Evolutionary conservation across 768 basidiomycete genomes (phyloP).

Genomic region (Tylopilus sp.): DNA sequence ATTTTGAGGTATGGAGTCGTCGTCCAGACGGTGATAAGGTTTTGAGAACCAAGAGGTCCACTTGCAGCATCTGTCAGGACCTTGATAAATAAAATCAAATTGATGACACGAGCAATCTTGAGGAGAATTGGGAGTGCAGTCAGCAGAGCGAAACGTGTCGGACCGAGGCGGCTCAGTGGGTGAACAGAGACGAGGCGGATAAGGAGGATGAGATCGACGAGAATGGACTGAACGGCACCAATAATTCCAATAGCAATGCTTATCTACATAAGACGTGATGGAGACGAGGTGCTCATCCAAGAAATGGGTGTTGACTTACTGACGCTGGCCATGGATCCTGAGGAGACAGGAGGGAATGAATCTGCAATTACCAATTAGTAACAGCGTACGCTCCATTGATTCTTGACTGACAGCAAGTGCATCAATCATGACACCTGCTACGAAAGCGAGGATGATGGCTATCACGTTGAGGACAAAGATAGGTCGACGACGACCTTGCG

Average conservation of each 20-base stretch:
- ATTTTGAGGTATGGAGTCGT: slow-evolving; percentile 30
- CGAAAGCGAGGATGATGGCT: slow-evolving; percentile 19
- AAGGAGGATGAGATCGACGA: slow-evolving; percentile 29
- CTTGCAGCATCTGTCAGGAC: slow-evolving; percentile 18
- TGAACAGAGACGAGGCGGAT: slow-evolving; percentile 28
- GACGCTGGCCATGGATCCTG: slow-evolving; percentile 18
- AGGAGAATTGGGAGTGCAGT: slow-evolving; percentile 24
- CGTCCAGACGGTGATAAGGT: slow-evolving; percentile 18
- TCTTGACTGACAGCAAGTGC: slow-evolving; percentile 15
- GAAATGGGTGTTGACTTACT: slow-evolving; percentile 1
- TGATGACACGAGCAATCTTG: slow-evolving; percentile 28
- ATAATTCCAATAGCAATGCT: slow-evolving; percentile 30
- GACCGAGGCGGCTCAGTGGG: slow-evolving; percentile 16
- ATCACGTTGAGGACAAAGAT: slow-evolving; percentile 31
- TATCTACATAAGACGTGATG: slow-evolving; percentile 4
- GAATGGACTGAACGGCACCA: slow-evolving; percentile 27
- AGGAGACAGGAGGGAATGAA: slow-evolving; percentile 27
- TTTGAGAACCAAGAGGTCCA: slow-evolving; percentile 16
- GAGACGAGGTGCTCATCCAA: not conserved
- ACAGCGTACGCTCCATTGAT: not conserved
- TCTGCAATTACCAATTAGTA: slow-evolving; percentile 13
- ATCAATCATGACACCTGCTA: slow-evolving; percentile 21
- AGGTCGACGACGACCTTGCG: slow-evolving; percentile 20
- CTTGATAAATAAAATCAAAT: slow-evolving; percentile 28
- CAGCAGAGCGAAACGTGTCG: slow-evolving; percentile 15